phyloP scores from a whole-genome alignment of 2,329 filamentous ascomycete genomes.

The Curvularia sp. region DNA sequence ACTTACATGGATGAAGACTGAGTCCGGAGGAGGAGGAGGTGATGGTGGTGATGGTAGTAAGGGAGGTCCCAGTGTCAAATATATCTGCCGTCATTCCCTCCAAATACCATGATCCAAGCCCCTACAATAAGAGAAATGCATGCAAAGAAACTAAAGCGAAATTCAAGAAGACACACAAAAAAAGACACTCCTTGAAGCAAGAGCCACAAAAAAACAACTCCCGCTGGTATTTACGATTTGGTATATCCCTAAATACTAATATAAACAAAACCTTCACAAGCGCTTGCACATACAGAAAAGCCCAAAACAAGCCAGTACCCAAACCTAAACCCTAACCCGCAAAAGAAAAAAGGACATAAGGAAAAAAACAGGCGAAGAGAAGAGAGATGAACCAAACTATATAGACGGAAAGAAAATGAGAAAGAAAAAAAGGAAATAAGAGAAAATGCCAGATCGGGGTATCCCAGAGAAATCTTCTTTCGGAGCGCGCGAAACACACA shows the following conservation, averaged over 20 bases:
- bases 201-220: conserved; percentile 19
- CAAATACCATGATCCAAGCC: not conserved
- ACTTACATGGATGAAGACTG: not conserved
- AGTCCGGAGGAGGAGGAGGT: no score
- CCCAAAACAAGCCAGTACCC: no score
- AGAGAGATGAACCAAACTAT: no score
- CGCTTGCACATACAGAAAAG: no score
- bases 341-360: no score
- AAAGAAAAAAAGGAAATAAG: conserved; percentile 17
- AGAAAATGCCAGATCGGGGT: conserved; percentile 16
- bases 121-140: not conserved
- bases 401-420: not conserved
- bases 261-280: conserved; percentile 1
- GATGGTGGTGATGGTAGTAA: not conserved
- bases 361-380: not conserved
- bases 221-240: conserved; percentile 35
- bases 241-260: conserved; percentile 30
- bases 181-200: not conserved
- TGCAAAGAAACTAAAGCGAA: not conserved
- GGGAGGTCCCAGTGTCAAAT: not conserved
- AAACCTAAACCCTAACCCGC: no score
- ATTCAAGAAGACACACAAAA: not conserved
- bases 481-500: conserved; percentile 21
- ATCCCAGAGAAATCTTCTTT: conserved; percentile 17
- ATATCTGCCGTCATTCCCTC: not conserved